phyloP scores from a whole-genome alignment of 2,329 filamentous ascomycete genomes.

The Pseudogymnoascus sp. region DNA sequence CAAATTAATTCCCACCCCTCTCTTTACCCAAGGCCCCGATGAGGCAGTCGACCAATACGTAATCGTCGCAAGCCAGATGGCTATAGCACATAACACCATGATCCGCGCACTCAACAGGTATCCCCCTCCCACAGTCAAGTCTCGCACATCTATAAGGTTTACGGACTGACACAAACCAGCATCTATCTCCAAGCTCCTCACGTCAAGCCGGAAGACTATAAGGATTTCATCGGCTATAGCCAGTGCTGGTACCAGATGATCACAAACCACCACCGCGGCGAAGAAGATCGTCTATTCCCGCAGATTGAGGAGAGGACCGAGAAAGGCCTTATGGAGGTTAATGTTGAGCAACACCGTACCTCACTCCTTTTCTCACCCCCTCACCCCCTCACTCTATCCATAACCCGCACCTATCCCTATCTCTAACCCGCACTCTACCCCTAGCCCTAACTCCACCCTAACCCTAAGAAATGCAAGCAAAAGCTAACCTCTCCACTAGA shows the following conservation, averaged over 20 bases:
- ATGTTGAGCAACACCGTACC: not conserved
- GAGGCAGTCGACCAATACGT: conserved; percentile 10
- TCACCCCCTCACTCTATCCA: not conserved
- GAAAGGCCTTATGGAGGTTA: not conserved
- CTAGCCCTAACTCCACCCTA: not conserved
- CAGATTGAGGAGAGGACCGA: conserved; percentile 6
- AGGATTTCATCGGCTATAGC: not conserved
- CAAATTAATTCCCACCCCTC: conserved; percentile 17
- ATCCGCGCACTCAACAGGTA: conserved; percentile 9
- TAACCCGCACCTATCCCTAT: not conserved
- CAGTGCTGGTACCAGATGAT: conserved; percentile 3
- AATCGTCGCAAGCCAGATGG: conserved; percentile 11
- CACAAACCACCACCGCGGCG: not conserved
- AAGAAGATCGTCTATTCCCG: not conserved
- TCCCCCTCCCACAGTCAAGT: not conserved
- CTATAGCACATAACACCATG: conserved; percentile 1
- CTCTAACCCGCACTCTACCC: not conserved
- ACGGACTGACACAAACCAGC: not conserved
- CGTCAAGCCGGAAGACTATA: conserved; percentile 3
- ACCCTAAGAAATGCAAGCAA: not conserved
- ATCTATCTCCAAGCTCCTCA: conserved; percentile 7
- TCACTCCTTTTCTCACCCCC: not conserved
- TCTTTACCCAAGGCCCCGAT: conserved; percentile 11
- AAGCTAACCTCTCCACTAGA: not conserved
- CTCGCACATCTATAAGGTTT: not conserved